These are phyloP conservation scores for Coemansia linderi DNA, from an alignment of 371 early-diverging fungal genomes.

Conservation along the genomic window DNA sequence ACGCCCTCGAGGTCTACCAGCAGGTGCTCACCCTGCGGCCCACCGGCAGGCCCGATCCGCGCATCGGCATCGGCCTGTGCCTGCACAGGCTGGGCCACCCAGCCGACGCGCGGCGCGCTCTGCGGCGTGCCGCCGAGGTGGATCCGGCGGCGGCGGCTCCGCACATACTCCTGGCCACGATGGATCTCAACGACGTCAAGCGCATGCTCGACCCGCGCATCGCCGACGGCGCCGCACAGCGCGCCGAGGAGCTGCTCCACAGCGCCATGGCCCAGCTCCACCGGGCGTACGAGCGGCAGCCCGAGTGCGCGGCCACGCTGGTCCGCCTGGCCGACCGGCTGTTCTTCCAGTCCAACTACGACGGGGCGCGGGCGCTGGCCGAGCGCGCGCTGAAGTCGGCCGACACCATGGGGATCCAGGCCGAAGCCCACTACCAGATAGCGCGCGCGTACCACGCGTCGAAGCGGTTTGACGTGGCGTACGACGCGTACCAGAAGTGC, in stretches of 20 bases:
- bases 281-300: slow-evolving; percentile 55
- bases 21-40: slow-evolving; percentile 64
- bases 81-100: slow-evolving; percentile 74
- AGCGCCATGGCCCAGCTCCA: slow-evolving; percentile 56
- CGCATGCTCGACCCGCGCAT: slow-evolving; percentile 26
- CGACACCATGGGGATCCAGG: slow-evolving; percentile 59
- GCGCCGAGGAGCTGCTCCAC: slow-evolving; percentile 37
- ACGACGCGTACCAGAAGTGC: slow-evolving; percentile 69
- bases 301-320: slow-evolving; percentile 51
- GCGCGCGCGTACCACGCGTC: slow-evolving; percentile 63
- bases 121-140: slow-evolving; percentile 69
- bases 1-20: slow-evolving; percentile 74
- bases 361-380: slow-evolving; percentile 57
- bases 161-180: slow-evolving; percentile 72
- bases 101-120: slow-evolving; percentile 69
- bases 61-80: slow-evolving; percentile 87
- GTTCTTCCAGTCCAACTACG: slow-evolving; percentile 59
- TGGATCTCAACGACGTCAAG: slow-evolving; percentile 78
- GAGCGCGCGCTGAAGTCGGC: slow-evolving; percentile 57
- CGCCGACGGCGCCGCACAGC: slow-evolving; percentile 1
- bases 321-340: slow-evolving; percentile 64
- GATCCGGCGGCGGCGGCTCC: slow-evolving; percentile 61
- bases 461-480: slow-evolving; percentile 71
- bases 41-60: slow-evolving; percentile 68
- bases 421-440: slow-evolving; percentile 66